Evolutionary conservation across 208 protist species (phyloP).

Genomic region (Leptomonas pyrrhocoris): DNA sequence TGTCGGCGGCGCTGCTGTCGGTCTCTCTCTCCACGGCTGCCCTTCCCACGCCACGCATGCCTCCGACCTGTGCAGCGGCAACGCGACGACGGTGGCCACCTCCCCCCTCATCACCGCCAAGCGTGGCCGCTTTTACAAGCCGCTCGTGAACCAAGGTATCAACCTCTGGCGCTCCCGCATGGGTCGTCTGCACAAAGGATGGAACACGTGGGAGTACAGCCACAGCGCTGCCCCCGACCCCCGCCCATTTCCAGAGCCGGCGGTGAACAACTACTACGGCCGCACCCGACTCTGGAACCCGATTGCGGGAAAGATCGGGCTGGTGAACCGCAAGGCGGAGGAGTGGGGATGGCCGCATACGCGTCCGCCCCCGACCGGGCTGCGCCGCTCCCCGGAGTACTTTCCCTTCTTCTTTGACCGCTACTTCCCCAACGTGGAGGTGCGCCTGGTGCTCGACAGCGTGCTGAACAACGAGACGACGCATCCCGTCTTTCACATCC

Average conservation of each 20-base stretch:
- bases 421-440: slow-evolving; percentile 86
- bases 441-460: slow-evolving; percentile 81
- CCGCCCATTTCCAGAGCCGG: slow-evolving; percentile 80
- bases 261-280: slow-evolving; percentile 90
- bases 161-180: slow-evolving; percentile 84
- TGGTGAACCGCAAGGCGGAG: slow-evolving; percentile 78
- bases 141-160: slow-evolving; percentile 79
- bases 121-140: slow-evolving; percentile 81
- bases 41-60: background rate
- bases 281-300: slow-evolving; percentile 83
- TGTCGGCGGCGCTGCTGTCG: slow-evolving; percentile 1
- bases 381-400: slow-evolving; percentile 77
- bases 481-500: slow-evolving; percentile 78
- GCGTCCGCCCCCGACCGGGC: slow-evolving; percentile 75
- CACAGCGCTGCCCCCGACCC: slow-evolving; percentile 68
- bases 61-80: background rate
- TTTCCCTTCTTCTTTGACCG: slow-evolving; percentile 82
- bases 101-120: slow-evolving; percentile 14
- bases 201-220: slow-evolving; percentile 78
- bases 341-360: slow-evolving; percentile 81
- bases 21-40: background rate
- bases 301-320: slow-evolving; percentile 84
- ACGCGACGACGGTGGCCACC: background rate
- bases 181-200: slow-evolving; percentile 80
- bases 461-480: slow-evolving; percentile 90